These are phyloP conservation scores for Nakazawaea laoshanensis DNA, from an alignment of 805 yeast genomes.

Conservation along the genomic window DNA sequence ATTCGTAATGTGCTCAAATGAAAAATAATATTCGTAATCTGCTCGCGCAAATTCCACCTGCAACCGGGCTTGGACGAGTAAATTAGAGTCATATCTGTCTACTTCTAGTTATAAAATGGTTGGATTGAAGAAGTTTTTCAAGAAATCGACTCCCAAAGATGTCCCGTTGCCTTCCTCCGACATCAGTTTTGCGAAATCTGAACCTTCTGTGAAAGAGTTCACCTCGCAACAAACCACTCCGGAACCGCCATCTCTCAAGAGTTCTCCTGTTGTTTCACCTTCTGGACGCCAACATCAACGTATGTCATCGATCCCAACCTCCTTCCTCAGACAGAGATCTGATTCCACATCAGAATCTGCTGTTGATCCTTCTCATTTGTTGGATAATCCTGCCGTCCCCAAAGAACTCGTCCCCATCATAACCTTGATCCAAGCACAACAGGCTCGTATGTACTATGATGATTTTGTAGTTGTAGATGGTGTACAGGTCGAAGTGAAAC, in stretches of 20 bases:
- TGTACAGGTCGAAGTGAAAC: constrained; percentile 18
- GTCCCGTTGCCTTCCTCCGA: background rate
- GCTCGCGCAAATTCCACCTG: too few relatives aligned
- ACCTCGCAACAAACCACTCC: background rate
- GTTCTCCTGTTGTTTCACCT: background rate
- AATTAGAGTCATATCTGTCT: too few relatives aligned
- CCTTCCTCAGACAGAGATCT: constrained; percentile 19
- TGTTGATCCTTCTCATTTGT: constrained; percentile 12
- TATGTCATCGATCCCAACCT: constrained; percentile 21
- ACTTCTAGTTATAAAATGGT: too few relatives aligned
- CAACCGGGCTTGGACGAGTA: too few relatives aligned
- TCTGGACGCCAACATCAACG: constrained; percentile 9
- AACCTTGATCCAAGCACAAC: constrained; percentile 63
- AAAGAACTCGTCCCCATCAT: constrained; percentile 67
- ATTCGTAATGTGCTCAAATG: too few relatives aligned
- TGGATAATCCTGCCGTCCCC: constrained; percentile 27
- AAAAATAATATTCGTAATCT: too few relatives aligned
- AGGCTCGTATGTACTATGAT: constrained; percentile 51
- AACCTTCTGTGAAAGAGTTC: background rate
- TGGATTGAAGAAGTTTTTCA: constrained; percentile 5
- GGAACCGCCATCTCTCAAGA: background rate
- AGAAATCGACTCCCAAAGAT: background rate
- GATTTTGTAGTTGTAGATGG: constrained; percentile 34
- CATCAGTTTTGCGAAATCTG: background rate
- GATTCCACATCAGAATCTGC: constrained; percentile 11